Evolutionary conservation across 805 yeast species (phyloP), one percentile per base, ranked within the genome.

Genomic region (Sungouiozyma intestinalis): DNA sequence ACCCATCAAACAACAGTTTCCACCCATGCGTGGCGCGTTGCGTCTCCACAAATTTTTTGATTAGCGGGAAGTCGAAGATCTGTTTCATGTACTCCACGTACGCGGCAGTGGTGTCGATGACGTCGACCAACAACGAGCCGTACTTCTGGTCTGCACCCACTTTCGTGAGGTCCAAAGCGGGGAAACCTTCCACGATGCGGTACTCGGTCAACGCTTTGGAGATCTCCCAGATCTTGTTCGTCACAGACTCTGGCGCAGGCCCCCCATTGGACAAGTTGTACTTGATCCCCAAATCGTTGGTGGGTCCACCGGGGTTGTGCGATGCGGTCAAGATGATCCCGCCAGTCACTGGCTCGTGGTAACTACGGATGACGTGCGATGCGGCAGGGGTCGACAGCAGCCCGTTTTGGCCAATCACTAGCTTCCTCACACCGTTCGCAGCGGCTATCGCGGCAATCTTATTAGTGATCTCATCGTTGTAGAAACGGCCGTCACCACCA

Each of bases 271-370:
- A 76, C 62, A 92, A 70, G 64, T 90, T 92, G 69, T 92, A 92
- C 68, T 90, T 90, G 70, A 90, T 90, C 42, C 98, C 98, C 60
- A 87, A 73, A 61, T 90, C 98, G 49, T 84, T 79, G 20, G 72
- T 66, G 44, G 95, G 95, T 7, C 97, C 97, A 61, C 98, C 98
- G 15, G 98, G 98, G 65, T 90, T 90, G 65, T 90, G 98, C 18
- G 94, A 82, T 2, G 97, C 97, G 7, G 98, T 90, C 57, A 90
- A 71, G 51, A 92, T 85, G 65, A 90, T 90, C 48, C 97, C 97
- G 47, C 97, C 98, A 11, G 96, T 86, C 45, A 81, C 77, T 31
- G 74, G 71, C 27, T 62, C 66, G 21, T 59, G 57, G 49, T 70
- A 71, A 46, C 78, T 76, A 63, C 98, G 77, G 53, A 90, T 92